Conservation (phyloP, 2,329 filamentous ascomycete genomes). For the Ploettnerulaceae sp. region DNA sequence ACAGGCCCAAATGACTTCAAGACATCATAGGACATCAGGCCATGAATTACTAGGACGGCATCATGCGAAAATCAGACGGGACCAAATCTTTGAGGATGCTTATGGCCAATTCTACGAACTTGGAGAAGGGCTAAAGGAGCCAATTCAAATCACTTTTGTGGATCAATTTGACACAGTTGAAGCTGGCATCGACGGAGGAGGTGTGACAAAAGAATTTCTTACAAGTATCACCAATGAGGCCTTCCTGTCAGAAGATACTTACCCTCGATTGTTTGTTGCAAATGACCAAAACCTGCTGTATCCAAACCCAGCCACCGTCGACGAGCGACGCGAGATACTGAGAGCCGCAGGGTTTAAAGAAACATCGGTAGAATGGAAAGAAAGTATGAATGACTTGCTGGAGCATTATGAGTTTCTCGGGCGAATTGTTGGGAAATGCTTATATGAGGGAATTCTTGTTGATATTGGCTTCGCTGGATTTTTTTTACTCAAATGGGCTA, state of each 20-base stretch:
- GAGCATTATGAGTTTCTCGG: conserved; percentile 86
- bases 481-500: conserved; percentile 92
- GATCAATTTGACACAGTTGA: conserved; percentile 83
- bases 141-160: conserved; percentile 93
- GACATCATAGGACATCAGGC: conserved; percentile 14
- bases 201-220: conserved; percentile 95
- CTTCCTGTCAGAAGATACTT: conserved; percentile 54
- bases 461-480: conserved; percentile 92
- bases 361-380: conserved; percentile 51
- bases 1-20: conserved; percentile 27
- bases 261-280: conserved; percentile 66
- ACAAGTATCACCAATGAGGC: conserved; percentile 83
- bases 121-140: conserved; percentile 81
- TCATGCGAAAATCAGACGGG: conserved; percentile 73
- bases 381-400: conserved; percentile 55
- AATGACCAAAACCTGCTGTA: conserved; percentile 85
- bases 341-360: conserved; percentile 48
- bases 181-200: conserved; percentile 93
- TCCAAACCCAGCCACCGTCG: conserved; percentile 75
- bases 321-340: conserved; percentile 59
- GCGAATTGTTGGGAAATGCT: conserved; percentile 88
- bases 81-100: conserved; percentile 79
- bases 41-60: conserved; percentile 52
- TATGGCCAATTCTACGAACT: conserved; percentile 77
- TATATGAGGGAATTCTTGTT: conserved; percentile 94